Evolutionary conservation across 2,329 filamentous ascomycete species (phyloP), one percentile per base, ranked within the genome.

Genomic region (Hypoxylon sp.): DNA sequence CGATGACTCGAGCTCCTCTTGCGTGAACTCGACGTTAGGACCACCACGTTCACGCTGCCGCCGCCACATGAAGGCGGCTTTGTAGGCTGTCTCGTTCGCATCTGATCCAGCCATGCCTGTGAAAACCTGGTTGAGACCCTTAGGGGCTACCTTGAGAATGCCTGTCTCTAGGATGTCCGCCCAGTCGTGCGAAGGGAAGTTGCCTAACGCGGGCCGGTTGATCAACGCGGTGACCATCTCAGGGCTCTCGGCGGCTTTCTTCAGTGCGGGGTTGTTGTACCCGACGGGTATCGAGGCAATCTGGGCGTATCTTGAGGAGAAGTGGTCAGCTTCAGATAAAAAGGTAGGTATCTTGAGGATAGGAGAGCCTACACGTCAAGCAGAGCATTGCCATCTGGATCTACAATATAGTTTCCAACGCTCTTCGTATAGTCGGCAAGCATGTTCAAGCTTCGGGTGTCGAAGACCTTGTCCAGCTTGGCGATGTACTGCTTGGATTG

Each of bases 1-100:
- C 76, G 88, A 85, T 9, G 89, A 90, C 51, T 84, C 79, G 67
- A 94, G 85, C 81, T 97, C 94, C 76, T 92, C 89, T 58, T 89
- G 82, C 35, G 91, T 92, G 84, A 97, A 97, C 64, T 95, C 92
- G 61, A 91, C 92, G 39, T 91, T 81, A 50, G 88, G 84, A 6
- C 93, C 93, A 73, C 94, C 94, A 69, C 94, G 92, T 82, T 96
- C 89, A 71, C 90, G 86, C 80, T 94, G 92, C 53, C 92, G 90
- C 77, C 91, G 91, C 87, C 91, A 97, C 91, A 97, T 97, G 84
- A 97, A 97, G 54, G 94, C 94, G 8, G 94, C 94, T 84, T 97
- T 97, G 88, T 94, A 97, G 47, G 94, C 94, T 35, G 93, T 92
- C 84, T 97, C 94, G 83, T 97, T 97, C 81, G 94, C 94, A 77